Evolutionary conservation across 2,329 filamentous ascomycete species (phyloP), one percentile per base, ranked within the genome.

Genomic region (Fusarium xyrophilum): DNA sequence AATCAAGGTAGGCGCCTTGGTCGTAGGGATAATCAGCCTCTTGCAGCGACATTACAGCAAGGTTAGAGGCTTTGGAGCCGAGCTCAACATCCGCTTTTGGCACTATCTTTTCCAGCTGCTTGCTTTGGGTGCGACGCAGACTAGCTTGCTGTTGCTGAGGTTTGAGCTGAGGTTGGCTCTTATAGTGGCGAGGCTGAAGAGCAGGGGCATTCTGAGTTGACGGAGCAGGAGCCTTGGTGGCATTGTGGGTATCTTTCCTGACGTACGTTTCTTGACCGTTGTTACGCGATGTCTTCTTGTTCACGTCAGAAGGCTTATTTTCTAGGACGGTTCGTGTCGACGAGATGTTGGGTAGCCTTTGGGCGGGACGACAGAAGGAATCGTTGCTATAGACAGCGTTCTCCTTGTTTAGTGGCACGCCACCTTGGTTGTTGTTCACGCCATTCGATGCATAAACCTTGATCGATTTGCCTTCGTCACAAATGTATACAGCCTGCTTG

Each of bases 131-230:
- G 48, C 79, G 78, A 51, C 82, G 78, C 33, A 83, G 74, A 40
- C 73, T 75, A 23, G 79, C 69, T 30, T 76, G 81, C 52, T 82
- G 79, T 48, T 82, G 79, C 47, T 82, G 79, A 46, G 74, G 68
- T 67, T 83, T 84, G 51, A 87, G 79, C 56, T 83, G 80, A 14
- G 85, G 85, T 74, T 87, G 85, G 72, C 84, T 86, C 74, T 82
- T 85, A 77, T 83, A 78, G 51, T 86, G 84, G 35, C 84, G 83
- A 61, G 81, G 79, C 55, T 80, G 78, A 30, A 76, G 71, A 35
- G 75, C 62, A 46, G 72, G 65, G 23, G 67, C 63, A 48, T 77
- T 73, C 14, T 71, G 35, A 17, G 66, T 30, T 25, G 71, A 59
- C 35, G 43, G 54, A 55, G 60, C 46, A 33, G 67, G 65, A 30